These are phyloP conservation scores for Pythium volutum DNA, from an alignment of 352 stramenopile genomes.

Conservation along the genomic window DNA sequence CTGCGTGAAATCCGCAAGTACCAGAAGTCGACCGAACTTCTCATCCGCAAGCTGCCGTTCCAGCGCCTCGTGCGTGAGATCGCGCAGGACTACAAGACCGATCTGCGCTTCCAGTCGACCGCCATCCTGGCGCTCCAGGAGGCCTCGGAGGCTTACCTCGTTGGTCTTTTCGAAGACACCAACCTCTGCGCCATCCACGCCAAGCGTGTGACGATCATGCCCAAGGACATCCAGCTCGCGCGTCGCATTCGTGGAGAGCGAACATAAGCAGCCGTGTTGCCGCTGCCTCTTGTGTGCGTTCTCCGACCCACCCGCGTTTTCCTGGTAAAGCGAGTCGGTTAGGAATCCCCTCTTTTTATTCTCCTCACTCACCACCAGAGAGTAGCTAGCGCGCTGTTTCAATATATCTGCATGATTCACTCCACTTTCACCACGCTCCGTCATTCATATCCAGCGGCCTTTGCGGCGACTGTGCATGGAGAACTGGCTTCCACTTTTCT, in stretches of 20 bases:
- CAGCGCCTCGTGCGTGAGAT: slow-evolving; percentile 86
- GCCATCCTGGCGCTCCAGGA: slow-evolving; percentile 76
- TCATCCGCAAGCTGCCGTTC: slow-evolving; percentile 92
- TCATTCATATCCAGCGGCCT: background rate
- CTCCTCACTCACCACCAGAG: slow-evolving; percentile 5
- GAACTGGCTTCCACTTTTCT: background rate
- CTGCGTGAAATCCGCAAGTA: slow-evolving; percentile 92
- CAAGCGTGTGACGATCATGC: slow-evolving; percentile 94
- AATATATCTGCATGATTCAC: slow-evolving; percentile 25
- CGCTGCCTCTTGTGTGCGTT: slow-evolving; percentile 1
- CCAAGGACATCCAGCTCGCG: slow-evolving; percentile 93
- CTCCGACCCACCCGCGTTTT: background rate
- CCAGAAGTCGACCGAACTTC: slow-evolving; percentile 89
- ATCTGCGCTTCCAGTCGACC: slow-evolving; percentile 54
- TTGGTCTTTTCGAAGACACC: slow-evolving; percentile 88
- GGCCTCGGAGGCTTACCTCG: slow-evolving; percentile 81
- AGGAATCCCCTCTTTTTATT: slow-evolving; percentile 11
- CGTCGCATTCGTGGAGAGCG: slow-evolving; percentile 77
- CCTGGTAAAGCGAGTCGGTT: slow-evolving; percentile 2
- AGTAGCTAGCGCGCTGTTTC: slow-evolving; percentile 19
- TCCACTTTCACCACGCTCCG: background rate
- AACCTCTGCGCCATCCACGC: slow-evolving; percentile 93
- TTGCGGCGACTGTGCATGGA: background rate
- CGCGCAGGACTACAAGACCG: slow-evolving; percentile 44
- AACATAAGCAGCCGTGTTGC: slow-evolving; percentile 21